phyloP scores from a whole-genome alignment of 768 basidiomycete species.

The Rhodotorula taiwanensis region DNA sequence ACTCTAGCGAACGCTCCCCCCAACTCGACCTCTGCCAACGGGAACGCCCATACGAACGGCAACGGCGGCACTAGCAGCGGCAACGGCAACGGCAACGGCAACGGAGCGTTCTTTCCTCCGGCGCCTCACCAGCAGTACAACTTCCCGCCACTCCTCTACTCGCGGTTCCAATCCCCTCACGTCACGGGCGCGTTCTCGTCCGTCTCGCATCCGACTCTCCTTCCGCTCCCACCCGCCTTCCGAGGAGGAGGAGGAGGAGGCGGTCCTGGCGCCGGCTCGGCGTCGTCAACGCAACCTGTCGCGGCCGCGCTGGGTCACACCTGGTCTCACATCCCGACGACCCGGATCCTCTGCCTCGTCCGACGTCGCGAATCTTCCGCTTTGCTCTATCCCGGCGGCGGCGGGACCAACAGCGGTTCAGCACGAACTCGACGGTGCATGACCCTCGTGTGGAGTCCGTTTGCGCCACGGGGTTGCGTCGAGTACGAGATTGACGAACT shows the following conservation, averaged over 20 bases:
- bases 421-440: background rate
- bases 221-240: background rate
- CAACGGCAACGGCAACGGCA: background rate
- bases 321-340: constrained; percentile 22
- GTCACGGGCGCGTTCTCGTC: constrained; percentile 9
- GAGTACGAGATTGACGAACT: constrained; percentile 12
- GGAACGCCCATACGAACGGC: too few relatives aligned
- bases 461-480: constrained; percentile 15
- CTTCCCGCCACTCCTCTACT: constrained; percentile 23
- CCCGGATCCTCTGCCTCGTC: constrained; percentile 14
- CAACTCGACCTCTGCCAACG: too few relatives aligned
- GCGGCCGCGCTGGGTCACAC: constrained; percentile 25
- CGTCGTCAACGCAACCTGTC: background rate
- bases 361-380: background rate
- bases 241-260: background rate
- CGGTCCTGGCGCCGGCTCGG: too few relatives aligned
- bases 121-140: constrained; percentile 19
- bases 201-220: background rate
- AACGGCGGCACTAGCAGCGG: too few relatives aligned
- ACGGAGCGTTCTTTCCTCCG: constrained; percentile 6
- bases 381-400: too few relatives aligned
- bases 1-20: too few relatives aligned
- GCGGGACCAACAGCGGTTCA: background rate
- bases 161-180: constrained; percentile 18
- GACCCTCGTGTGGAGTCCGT: constrained; percentile 25